Percentiles rank a stretch among this genome's conserved stretches.
Evolutionary conservation across 257 asterid species (phyloP).

Genomic region (Cynanchum wilfordii): DNA sequence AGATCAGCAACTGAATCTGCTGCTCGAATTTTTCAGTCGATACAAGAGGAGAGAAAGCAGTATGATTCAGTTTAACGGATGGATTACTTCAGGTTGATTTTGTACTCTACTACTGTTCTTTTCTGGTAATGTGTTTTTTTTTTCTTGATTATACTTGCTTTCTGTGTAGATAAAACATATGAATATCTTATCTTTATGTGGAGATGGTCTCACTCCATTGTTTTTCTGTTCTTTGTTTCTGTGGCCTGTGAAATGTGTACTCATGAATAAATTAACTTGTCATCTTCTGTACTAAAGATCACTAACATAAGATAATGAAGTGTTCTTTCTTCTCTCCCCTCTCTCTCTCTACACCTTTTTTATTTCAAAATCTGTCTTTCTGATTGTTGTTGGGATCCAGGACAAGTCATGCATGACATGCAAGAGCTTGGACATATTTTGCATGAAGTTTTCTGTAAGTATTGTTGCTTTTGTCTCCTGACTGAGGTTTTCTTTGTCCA

Average conservation of each 20-base stretch:
- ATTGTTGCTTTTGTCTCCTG: no score
- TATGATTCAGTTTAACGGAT: conserved; percentile 28
- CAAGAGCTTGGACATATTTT: no score
- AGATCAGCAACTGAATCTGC: conserved; percentile 71
- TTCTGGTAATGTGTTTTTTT: conserved; percentile 2
- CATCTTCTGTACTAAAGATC: not conserved
- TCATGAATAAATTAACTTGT: not conserved
- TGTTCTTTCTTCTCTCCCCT: not conserved
- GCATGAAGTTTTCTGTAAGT: no score
- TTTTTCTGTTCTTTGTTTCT: not conserved
- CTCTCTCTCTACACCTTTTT: not conserved
- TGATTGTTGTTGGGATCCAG: no score
- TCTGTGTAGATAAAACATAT: conserved; percentile 13
- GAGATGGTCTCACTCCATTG: not conserved
- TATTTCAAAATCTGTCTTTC: no score
- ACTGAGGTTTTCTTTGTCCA: no score
- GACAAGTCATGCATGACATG: no score
- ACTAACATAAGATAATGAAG: not conserved
- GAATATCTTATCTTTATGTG: not conserved
- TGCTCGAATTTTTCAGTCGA: conserved; percentile 74
- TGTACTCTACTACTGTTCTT: not conserved
- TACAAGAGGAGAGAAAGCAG: conserved; percentile 79
- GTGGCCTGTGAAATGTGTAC: not conserved
- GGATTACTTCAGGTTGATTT: not conserved
- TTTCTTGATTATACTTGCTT: not conserved